Base-by-base conservation (phyloP, 106 monocot genomes). In the Apostasia shenzhenica region DNA sequence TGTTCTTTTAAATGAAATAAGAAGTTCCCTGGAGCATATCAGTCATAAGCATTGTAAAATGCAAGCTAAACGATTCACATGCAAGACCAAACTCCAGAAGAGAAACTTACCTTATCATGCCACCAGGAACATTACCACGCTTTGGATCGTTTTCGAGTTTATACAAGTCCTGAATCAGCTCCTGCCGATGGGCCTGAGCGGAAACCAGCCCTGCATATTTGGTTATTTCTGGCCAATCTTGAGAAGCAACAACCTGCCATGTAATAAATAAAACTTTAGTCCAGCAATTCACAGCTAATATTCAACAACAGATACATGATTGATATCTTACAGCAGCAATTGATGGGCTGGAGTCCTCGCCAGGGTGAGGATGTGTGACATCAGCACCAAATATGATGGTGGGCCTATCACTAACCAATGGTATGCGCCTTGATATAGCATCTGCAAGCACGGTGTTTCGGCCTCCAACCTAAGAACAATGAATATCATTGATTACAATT, bases 311-410 rank as follows among this genome's bases (percentile, higher is more conserved):
- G 56, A 41, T 14, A 48, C 12, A 10, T 3, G 38, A 67, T 52
- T 10, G 6, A 54, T 45, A 51, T 41, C 46, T 77, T 85, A 89
- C 89, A 9, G 89, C 82, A 47, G 89, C 85, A 70, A 89, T 89
- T 37, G 89, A 89, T 57, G 82, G 82, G 14, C 66, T 68, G 4
- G 73, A 77, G 44, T 89, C 85, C 54, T 85, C 89, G 40, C 82
- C 82, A 69, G 89, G 74, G 41, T 75, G 69, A 46, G 89, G 89
- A 75, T 89, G 89, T 6, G 89, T 79, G 7, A 89, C 89, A 75
- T 89, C 89, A 48, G 89, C 89, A 77, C 89, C 89, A 82, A 89
- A 85, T 53, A 89, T 85, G 51, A 89, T 89, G 1, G 89, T 89
- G 41, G 89, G 77, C 8, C 37, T 78, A 12, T 74, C 77, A 37